Percentiles rank a stretch among this genome's conserved stretches.
These are phyloP conservation scores for Oxytropis ochrocephala DNA, from an alignment of 306 rosid species.

Conservation along the genomic window DNA sequence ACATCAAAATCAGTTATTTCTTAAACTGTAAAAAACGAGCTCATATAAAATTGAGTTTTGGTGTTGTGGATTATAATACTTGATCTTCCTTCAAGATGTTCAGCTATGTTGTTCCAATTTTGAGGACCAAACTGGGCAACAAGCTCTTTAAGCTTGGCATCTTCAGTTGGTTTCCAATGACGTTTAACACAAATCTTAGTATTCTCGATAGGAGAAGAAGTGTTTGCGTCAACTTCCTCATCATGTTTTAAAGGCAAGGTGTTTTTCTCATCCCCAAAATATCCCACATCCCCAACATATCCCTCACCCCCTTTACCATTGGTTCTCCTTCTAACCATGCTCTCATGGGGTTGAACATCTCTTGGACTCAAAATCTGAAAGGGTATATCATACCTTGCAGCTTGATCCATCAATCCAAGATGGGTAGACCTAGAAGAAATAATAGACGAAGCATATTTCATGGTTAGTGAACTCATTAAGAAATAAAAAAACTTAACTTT, in stretches of 20 bases:
- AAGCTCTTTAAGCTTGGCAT: conserved; percentile 64
- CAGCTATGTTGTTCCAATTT: conserved; percentile 81
- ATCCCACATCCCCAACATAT: too few relatives aligned
- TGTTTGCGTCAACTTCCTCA: conserved; percentile 20
- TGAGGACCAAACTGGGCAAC: conserved; percentile 76
- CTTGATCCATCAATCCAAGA: not conserved
- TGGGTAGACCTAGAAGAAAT: not conserved
- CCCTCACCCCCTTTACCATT: conserved; percentile 4
- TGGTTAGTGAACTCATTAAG: too few relatives aligned
- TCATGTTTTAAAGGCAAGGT: conserved; percentile 26
- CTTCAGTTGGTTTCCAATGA: conserved; percentile 93
- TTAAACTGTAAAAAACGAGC: too few relatives aligned
- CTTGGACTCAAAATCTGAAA: conserved; percentile 28
- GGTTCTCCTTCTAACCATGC: conserved; percentile 4
- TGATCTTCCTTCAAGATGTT: conserved; percentile 69
- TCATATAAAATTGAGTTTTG: not conserved
- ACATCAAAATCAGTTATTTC: too few relatives aligned
- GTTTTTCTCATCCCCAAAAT: not conserved
- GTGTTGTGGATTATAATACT: conserved; percentile 38
- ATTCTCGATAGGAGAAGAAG: not conserved
- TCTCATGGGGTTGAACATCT: not conserved
- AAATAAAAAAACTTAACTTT: too few relatives aligned
- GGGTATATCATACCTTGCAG: conserved; percentile 24
- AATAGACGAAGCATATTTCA: too few relatives aligned
- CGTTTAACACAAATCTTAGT: conserved; percentile 63